Base-by-base conservation (phyloP, 179 eudicot species). In the Carnegiea gigantea region DNA sequence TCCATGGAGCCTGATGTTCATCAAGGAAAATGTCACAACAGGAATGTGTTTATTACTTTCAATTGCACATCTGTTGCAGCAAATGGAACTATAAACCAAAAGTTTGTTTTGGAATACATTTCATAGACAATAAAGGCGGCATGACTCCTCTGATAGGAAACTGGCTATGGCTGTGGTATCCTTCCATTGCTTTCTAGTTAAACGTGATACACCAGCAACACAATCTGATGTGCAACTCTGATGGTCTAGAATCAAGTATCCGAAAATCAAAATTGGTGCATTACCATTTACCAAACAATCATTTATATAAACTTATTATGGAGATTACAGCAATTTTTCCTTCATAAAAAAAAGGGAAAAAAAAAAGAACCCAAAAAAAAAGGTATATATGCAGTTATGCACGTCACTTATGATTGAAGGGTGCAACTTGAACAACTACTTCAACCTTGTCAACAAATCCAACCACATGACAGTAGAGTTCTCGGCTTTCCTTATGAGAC, bases 1-100 rank as follows among this genome's bases (percentile, higher is more conserved):
- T 94, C 95, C 95, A 94, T 20, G 97, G 99, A 44, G 90, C 95
- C 98, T 95, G 89, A 84, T 73, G 70, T 64, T 30, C 53, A 81
- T 80, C 54, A 44, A 23, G 20, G 40, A 38, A 75, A 74, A 75
- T 33, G 79, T 75, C 70, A 8, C 46, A 15, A 82, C 78, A 20
- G 1, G 7, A 46, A 49, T 11, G 20, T 72, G 14, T n/a, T 62
- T 62, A 62, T 62, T 62, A 62, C 68, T 23, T 15, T 24, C 68
- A n/a, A 23, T n/a, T 7, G 13, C 30, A 36, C 62, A 0, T 40
- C 48, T 36, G 75, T 18, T 18, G 36, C 18, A 71, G 24, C 74
- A 70, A 17, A 38, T 36, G 23, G n/a, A 71, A 71, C 11, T 46
- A 73, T 70, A 73, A 40, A 21, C 54, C 46, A 38, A 18, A 36